Conservation (phyloP, 352 stramenopile species). For the Paralagenidium karlingii region DNA sequence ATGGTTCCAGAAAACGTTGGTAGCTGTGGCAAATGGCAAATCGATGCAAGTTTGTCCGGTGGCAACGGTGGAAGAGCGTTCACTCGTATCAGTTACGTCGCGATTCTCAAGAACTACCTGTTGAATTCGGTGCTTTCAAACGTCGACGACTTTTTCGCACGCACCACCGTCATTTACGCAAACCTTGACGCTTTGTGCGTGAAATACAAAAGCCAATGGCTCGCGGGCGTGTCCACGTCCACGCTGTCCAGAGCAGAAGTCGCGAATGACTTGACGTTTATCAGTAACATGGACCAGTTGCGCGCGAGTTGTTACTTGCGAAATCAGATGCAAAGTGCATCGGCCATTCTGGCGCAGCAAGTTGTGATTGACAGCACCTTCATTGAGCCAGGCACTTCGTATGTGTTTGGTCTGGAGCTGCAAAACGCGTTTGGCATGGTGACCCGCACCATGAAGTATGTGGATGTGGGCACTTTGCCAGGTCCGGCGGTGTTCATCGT, state of each 20-base stretch:
- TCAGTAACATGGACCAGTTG: constrained; percentile 32
- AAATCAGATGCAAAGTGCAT: constrained; percentile 15
- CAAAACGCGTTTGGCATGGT: constrained; percentile 44
- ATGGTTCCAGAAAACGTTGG: constrained; percentile 35
- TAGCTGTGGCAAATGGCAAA: constrained; percentile 35
- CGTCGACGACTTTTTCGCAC: constrained; percentile 5
- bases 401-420: constrained; percentile 35
- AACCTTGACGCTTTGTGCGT: constrained; percentile 19
- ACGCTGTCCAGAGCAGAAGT: constrained; percentile 17
- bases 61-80: constrained; percentile 38
- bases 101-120: background rate
- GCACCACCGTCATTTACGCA: constrained; percentile 14
- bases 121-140: background rate
- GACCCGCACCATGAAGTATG: constrained; percentile 6
- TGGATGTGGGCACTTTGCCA: constrained; percentile 22
- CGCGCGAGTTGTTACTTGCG: constrained; percentile 34
- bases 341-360: constrained; percentile 5
- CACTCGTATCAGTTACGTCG: constrained; percentile 4
- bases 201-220: constrained; percentile 36
- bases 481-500: constrained; percentile 38
- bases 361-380: constrained; percentile 31
- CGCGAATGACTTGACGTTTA: constrained; percentile 5
- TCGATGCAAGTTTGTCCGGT: constrained; percentile 38
- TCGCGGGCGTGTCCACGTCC: constrained; percentile 12
- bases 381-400: constrained; percentile 18